Evolutionary conservation across 768 basidiomycete species (phyloP).

Genomic region (Kwoniella sp.): DNA sequence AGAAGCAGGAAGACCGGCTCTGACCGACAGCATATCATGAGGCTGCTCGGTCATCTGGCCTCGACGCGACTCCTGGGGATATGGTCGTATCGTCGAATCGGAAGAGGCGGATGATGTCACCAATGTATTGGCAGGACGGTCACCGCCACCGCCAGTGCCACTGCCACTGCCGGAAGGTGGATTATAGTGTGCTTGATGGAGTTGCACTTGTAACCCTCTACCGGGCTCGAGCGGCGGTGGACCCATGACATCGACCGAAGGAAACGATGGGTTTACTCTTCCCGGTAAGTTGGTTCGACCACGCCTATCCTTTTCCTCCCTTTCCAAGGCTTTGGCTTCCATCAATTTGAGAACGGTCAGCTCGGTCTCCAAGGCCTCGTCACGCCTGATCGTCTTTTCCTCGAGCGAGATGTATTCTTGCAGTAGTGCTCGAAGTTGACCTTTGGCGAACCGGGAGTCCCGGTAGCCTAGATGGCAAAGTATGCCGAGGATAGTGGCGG

Average conservation of each 20-base stretch:
- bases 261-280: background rate
- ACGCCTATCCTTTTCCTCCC: slow-evolving; percentile 17
- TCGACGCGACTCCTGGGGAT: background rate
- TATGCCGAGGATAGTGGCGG: slow-evolving; percentile 35
- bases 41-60: background rate
- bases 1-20: background rate
- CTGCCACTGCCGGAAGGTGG: too few species aligned
- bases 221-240: background rate
- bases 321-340: slow-evolving; percentile 16
- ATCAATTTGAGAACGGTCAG: slow-evolving; percentile 25
- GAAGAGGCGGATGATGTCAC: background rate
- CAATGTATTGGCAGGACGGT: background rate
- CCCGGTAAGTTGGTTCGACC: background rate
- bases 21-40: background rate
- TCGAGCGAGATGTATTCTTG: slow-evolving; percentile 27
- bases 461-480: slow-evolving; percentile 25
- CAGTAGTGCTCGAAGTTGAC: slow-evolving; percentile 14
- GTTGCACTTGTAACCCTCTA: background rate
- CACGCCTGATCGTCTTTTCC: slow-evolving; percentile 22
- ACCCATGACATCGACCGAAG: background rate
- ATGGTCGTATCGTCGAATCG: background rate
- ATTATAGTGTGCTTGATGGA: background rate
- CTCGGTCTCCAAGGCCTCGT: slow-evolving; percentile 27
- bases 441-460: slow-evolving; percentile 8
- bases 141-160: background rate